These are phyloP conservation scores for Citrus sp. DNA, from an alignment of 345 rosid genomes.

Conservation along the genomic window DNA sequence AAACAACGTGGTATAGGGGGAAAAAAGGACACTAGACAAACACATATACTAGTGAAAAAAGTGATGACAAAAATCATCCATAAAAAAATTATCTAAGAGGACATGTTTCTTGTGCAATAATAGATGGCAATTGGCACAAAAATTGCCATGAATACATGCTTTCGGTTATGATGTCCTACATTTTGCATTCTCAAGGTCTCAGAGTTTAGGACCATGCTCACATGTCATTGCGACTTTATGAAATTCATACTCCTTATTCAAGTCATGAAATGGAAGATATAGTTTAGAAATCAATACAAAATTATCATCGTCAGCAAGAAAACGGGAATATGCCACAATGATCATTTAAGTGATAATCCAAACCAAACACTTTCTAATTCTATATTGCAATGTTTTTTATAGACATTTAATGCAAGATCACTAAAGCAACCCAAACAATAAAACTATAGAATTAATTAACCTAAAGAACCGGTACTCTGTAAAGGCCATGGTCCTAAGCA, in stretches of 20 bases:
- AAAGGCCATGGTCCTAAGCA: too few species aligned
- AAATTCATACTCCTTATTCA: constrained; percentile 32
- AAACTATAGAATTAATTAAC: too few species aligned
- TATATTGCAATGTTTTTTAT: too few species aligned
- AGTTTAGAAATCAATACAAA: background rate
- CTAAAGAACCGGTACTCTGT: too few species aligned
- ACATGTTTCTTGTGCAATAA: constrained; percentile 1
- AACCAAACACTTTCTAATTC: too few species aligned
- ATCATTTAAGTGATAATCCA: background rate
- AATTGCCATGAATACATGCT: too few species aligned
- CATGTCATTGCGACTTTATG: background rate
- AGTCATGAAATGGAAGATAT: too few species aligned
- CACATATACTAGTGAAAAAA: background rate
- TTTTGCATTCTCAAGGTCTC: too few species aligned
- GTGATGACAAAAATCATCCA: background rate
- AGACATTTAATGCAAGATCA: too few species aligned
- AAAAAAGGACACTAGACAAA: background rate
- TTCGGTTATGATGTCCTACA: too few species aligned
- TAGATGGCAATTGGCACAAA: background rate
- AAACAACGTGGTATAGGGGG: background rate
- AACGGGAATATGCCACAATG: background rate
- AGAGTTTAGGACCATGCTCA: background rate
- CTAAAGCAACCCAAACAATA: too few species aligned
- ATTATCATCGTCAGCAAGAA: background rate
- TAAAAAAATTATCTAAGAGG: background rate